Conservation (phyloP, 2,329 filamentous ascomycete genomes). For the Leptographium procerum region DNA sequence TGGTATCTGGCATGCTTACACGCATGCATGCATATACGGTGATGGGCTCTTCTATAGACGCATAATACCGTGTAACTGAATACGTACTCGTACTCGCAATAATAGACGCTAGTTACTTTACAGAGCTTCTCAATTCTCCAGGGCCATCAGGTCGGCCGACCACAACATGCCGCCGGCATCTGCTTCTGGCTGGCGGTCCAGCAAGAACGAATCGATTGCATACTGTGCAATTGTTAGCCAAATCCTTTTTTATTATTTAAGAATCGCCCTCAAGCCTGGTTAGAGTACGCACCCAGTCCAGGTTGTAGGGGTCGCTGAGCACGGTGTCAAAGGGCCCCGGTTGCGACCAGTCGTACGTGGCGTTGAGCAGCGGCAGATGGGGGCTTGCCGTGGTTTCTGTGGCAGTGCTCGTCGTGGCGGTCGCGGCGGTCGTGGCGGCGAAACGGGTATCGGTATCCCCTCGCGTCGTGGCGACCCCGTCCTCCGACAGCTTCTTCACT, state of each 20-base stretch:
- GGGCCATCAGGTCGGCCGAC: constrained; percentile 12
- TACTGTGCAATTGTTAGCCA: too few species aligned
- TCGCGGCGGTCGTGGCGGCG: not conserved
- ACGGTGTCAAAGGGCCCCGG: constrained; percentile 10
- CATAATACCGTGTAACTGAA: not conserved
- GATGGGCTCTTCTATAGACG: not conserved
- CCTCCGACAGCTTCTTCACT: constrained; percentile 26
- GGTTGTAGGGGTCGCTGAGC: constrained; percentile 9
- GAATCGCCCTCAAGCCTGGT: not conserved
- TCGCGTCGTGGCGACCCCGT: not conserved
- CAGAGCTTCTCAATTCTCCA: constrained; percentile 4
- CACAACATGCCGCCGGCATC: constrained; percentile 8
- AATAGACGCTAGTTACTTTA: too few species aligned
- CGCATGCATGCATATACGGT: not conserved
- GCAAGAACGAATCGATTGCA: constrained; percentile 11
- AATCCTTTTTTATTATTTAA: too few species aligned
- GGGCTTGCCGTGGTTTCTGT: not conserved
- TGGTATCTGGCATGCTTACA: too few species aligned
- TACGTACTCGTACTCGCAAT: too few species aligned
- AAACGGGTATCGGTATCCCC: not conserved
- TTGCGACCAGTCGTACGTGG: constrained; percentile 10
- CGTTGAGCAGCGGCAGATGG: not conserved
- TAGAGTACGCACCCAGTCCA: constrained; percentile 12
- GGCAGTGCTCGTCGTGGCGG: not conserved
- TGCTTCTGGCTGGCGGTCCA: constrained; percentile 6